Base-by-base conservation (phyloP, 768 basidiomycete species). In the Kwoniella mangroviensis region DNA sequence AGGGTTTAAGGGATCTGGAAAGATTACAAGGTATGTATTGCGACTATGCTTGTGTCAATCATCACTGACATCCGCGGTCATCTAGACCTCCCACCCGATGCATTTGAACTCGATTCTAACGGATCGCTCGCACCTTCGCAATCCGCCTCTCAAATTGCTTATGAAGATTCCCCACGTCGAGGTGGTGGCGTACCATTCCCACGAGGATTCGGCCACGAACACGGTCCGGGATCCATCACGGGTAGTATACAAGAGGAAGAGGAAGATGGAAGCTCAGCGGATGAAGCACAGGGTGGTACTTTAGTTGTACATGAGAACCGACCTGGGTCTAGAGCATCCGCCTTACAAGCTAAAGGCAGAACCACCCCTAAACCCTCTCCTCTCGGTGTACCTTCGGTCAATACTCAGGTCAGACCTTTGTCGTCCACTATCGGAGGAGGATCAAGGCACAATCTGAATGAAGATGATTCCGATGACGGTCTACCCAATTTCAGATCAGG, bases 71-170 rank as follows among this genome's bases (percentile, higher is more conserved):
- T 40, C 0, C 5, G 60, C n/a, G 4, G 21, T 3, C 21, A 51
- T 40, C 13, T 57, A 75, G 77, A 77, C 45, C 70, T 78, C 22
- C 74, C 72, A 21, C 59, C 76, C 21, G 74, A 81, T 67, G 80
- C 82, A 12, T 83, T 70, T 67, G 82, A 83, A 72, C 66, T 81
- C 56, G 82, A 83, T 63, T 83, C 82, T 28, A 83, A 83, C 69
- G 78, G 78, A 22, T 83, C 82, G 4, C 72, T 83, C 45, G 80
- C 82, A 12, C 82, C 82, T 0, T 83, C 80, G 3, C 80, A 83
- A 73, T 83, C 82, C 17, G 82, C 82, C 19, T 83, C 82, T 11
- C 82, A 83, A 59, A 72, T 76, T 28, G 82, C 76, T 19, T 79
- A 75, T 51, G 76, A 76, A 26, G 75, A 81, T 26, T 69, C 77